phyloP scores from a whole-genome alignment of 306 rosid species.

The Pterocarpus santalinus region DNA sequence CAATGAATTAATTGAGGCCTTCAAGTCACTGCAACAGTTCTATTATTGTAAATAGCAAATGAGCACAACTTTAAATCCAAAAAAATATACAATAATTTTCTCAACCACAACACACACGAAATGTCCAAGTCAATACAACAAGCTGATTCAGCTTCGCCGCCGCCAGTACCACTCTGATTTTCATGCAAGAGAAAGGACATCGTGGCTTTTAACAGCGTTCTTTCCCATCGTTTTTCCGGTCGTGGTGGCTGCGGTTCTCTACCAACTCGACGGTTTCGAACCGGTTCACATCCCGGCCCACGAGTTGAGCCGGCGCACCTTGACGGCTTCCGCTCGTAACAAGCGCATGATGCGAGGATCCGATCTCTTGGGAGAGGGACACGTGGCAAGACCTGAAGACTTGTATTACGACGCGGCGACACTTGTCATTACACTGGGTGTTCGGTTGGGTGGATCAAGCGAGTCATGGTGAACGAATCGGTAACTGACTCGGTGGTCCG shows the following conservation, averaged over 20 bases:
- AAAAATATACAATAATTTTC: too few species aligned
- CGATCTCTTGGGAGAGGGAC: conserved; percentile 54
- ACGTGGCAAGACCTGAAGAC: conserved; percentile 57
- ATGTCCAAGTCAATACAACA: too few species aligned
- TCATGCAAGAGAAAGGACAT: too few species aligned
- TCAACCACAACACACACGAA: too few species aligned
- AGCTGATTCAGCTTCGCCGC: too few species aligned
- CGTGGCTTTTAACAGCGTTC: too few species aligned
- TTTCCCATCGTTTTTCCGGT: not conserved
- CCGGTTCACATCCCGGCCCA: conserved; percentile 46
- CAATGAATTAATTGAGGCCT: too few species aligned
- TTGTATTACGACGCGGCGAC: conserved; percentile 54
- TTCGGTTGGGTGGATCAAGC: conserved; percentile 75
- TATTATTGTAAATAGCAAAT: too few species aligned
- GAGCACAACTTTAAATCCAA: too few species aligned
- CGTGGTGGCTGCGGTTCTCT: conserved; percentile 18
- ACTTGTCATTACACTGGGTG: conserved; percentile 74
- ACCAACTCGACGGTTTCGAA: conserved; percentile 47
- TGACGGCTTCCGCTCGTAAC: conserved; percentile 32
- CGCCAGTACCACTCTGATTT: too few species aligned
- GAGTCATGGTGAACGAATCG: conserved; percentile 58
- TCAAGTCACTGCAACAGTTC: too few species aligned
- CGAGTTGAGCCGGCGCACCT: conserved; percentile 14
- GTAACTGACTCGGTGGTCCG: conserved; percentile 53
- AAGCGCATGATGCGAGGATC: conserved; percentile 34